phyloP scores from a whole-genome alignment of 192 early-diverging fungal species.

The Linnemannia elongata region DNA sequence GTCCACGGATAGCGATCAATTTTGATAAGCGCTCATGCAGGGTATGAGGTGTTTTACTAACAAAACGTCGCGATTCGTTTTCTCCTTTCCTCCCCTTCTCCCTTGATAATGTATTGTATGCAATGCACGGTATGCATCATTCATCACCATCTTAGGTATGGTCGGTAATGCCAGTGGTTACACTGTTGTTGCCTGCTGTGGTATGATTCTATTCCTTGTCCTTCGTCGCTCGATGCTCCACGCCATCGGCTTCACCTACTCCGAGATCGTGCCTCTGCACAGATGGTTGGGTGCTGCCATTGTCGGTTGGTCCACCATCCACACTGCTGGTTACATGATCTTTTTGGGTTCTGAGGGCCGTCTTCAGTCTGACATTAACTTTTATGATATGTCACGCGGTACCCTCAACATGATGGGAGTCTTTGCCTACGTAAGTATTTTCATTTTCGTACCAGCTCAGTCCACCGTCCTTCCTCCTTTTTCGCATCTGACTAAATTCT shows the following conservation, averaged over 20 bases:
- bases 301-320: slow-evolving; percentile 48
- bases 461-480: background rate
- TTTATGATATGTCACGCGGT: slow-evolving; percentile 33
- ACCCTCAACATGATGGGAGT: slow-evolving; percentile 56
- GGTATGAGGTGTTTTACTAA: background rate
- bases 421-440: slow-evolving; percentile 48
- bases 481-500: background rate
- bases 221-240: slow-evolving; percentile 57
- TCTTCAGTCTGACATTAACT: slow-evolving; percentile 46
- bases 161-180: slow-evolving; percentile 49
- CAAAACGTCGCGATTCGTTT: background rate
- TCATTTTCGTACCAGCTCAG: background rate
- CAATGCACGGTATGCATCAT: too few species aligned
- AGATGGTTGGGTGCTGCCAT: slow-evolving; percentile 52
- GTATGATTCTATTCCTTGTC: slow-evolving; percentile 53
- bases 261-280: slow-evolving; percentile 50
- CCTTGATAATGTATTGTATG: background rate
- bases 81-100: background rate
- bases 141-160: slow-evolving; percentile 15
- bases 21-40: background rate
- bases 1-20: background rate
- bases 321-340: slow-evolving; percentile 39
- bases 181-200: slow-evolving; percentile 37
- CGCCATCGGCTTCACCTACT: slow-evolving; percentile 54
- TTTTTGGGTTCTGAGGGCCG: slow-evolving; percentile 29